A percentile compares a stretch with the other conserved stretches of the same genome.
Evolutionary conservation across 2,329 filamentous ascomycete species (phyloP).

Genomic region (Fusarium decemcellulare): DNA sequence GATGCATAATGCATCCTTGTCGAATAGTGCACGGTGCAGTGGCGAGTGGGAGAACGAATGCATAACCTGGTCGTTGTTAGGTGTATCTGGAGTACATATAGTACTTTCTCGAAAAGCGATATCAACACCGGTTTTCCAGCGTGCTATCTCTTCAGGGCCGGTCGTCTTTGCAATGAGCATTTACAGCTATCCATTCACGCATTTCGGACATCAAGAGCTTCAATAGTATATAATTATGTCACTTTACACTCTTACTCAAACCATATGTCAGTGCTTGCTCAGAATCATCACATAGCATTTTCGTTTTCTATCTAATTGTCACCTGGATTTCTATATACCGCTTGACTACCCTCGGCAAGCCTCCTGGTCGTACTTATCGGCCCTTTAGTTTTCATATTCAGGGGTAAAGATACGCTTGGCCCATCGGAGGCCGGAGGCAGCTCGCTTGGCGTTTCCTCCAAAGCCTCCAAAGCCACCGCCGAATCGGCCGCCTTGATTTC

Average conservation of each 20-base stretch:
- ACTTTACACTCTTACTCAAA: background rate
- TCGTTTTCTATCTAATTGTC: background rate
- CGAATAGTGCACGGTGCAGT: no score
- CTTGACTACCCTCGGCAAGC: background rate
- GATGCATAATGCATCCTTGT: no score
- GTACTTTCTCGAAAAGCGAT: no score
- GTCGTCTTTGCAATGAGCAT: no score
- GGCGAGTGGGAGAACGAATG: no score
- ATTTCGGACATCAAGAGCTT: background rate
- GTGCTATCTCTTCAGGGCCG: no score
- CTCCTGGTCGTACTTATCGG: background rate
- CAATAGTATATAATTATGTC: background rate
- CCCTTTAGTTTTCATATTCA: background rate
- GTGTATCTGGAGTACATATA: no score
- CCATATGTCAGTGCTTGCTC: background rate
- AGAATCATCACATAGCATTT: background rate
- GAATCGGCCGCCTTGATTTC: background rate
- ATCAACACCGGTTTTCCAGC: no score
- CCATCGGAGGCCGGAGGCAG: conserved; percentile 25
- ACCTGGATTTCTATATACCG: background rate
- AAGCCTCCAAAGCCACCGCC: conserved; percentile 15
- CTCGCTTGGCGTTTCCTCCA: conserved; percentile 32
- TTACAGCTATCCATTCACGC: no score
- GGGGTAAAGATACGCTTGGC: conserved; percentile 22
- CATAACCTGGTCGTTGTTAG: no score